Conservation (phyloP, 2,329 filamentous ascomycete genomes). For the Fusarium pseudonygamai region DNA sequence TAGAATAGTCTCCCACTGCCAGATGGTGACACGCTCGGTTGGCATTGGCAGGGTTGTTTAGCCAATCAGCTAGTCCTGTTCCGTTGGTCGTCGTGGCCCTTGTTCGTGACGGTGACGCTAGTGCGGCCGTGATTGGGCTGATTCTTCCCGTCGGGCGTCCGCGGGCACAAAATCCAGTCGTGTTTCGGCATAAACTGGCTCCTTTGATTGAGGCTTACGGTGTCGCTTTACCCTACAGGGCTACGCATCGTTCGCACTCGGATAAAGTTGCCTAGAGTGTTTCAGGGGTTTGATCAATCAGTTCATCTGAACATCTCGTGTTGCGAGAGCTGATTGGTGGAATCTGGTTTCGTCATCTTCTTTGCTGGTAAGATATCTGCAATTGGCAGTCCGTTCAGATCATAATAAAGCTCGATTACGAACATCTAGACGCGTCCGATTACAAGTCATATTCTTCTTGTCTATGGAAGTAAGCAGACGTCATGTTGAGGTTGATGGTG, state of each 20-base stretch:
- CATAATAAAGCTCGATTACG: no score
- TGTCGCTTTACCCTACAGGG: not conserved
- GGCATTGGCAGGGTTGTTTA: not conserved
- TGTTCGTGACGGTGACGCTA: not conserved
- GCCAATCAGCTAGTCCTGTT: not conserved
- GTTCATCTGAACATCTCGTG: not conserved
- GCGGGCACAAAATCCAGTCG: not conserved
- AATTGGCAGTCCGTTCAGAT: no score
- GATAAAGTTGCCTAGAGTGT: not conserved
- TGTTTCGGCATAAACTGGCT: not conserved
- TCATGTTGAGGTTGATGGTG: not conserved
- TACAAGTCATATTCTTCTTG: not conserved
- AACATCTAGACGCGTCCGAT: rapidly evolving
- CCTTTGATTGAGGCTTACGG: not conserved
- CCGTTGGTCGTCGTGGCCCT: not conserved
- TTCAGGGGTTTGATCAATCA: not conserved
- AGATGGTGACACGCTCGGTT: not conserved
- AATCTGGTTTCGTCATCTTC: not conserved
- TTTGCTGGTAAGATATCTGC: not conserved
- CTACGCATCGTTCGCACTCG: not conserved
- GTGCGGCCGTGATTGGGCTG: not conserved
- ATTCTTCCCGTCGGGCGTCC: not conserved
- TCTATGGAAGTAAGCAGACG: not conserved
- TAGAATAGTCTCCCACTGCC: not conserved
- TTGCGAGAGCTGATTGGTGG: not conserved